Percentiles rank a stretch among this genome's conserved stretches.
Conservation (phyloP, 305 asterid genomes). For the Fraxinus ornus region DNA sequence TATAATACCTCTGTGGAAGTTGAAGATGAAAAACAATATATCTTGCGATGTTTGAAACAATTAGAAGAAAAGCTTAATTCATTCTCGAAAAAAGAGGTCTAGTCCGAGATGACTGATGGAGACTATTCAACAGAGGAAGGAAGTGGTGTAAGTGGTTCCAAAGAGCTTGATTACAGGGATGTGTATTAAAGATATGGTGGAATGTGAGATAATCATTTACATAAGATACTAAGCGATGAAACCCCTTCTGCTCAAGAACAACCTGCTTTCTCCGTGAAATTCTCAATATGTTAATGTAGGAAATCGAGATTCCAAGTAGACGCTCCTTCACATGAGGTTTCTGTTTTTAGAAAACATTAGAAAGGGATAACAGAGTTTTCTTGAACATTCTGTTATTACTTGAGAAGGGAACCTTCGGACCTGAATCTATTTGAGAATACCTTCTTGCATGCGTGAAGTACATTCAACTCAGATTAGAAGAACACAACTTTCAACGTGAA, state of each 20-base stretch:
- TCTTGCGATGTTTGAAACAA: constrained; percentile 36
- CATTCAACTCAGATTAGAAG: constrained; percentile 32
- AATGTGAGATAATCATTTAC: constrained; percentile 21
- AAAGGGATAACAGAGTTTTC: constrained; percentile 43
- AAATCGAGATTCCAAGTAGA: constrained; percentile 32
- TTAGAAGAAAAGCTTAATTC: constrained; percentile 44
- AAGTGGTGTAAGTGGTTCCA: constrained; percentile 19
- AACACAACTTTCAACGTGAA: background rate
- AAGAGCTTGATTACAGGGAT: constrained; percentile 14
- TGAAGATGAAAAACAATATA: constrained; percentile 43
- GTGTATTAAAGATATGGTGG: constrained; percentile 26
- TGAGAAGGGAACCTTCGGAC: constrained; percentile 46
- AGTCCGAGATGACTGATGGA: constrained; percentile 10
- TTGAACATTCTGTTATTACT: constrained; percentile 46
- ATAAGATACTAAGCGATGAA: constrained; percentile 13
- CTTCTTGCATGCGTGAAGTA: constrained; percentile 43
- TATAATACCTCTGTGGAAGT: constrained; percentile 8
- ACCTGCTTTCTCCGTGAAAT: constrained; percentile 5
- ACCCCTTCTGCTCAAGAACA: constrained; percentile 19
- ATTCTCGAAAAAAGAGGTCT: constrained; percentile 28
- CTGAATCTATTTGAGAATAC: constrained; percentile 42
- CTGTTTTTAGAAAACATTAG: constrained; percentile 39
- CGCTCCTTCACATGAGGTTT: constrained; percentile 40
- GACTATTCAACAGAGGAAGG: constrained; percentile 31
- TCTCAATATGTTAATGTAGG: constrained; percentile 23